phyloP scores from a whole-genome alignment of 805 yeast genomes.

The Yarrowia keelungensis region DNA sequence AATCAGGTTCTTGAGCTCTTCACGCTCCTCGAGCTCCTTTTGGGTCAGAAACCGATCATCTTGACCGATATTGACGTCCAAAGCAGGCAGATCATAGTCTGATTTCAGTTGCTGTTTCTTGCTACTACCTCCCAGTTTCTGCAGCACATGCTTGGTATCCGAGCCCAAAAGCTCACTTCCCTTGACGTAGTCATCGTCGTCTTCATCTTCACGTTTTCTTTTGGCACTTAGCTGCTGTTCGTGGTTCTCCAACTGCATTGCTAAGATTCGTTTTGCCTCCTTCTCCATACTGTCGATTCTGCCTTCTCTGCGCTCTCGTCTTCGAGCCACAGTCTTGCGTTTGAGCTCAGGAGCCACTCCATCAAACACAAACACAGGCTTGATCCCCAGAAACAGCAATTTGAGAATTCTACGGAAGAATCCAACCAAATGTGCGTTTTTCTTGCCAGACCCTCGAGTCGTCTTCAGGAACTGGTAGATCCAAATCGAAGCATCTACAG shows the following conservation, averaged over 20 bases:
- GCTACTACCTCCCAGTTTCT: background rate
- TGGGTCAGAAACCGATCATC: slow-evolving; percentile 79
- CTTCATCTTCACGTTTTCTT: background rate
- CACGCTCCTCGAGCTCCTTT: slow-evolving; percentile 66
- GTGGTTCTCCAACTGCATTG: slow-evolving; percentile 58
- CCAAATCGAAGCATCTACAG: slow-evolving; percentile 99
- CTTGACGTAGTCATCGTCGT: slow-evolving; percentile 1
- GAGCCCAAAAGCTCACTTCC: slow-evolving; percentile 13
- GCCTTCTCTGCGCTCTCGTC: slow-evolving; percentile 78
- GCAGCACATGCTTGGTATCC: background rate
- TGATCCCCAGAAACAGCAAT: slow-evolving; percentile 81
- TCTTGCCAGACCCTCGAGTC: slow-evolving; percentile 81
- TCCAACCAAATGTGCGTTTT: slow-evolving; percentile 87
- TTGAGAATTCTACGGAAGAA: slow-evolving; percentile 94
- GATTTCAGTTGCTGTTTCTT: slow-evolving; percentile 12
- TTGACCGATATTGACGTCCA: slow-evolving; percentile 58
- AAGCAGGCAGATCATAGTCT: slow-evolving; percentile 48
- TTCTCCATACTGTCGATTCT: slow-evolving; percentile 69
- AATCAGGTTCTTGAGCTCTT: slow-evolving; percentile 50
- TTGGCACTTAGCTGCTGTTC: background rate
- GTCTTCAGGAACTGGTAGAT: slow-evolving; percentile 96
- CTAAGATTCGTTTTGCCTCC: slow-evolving; percentile 81
- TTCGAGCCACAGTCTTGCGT: slow-evolving; percentile 72
- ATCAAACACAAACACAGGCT: slow-evolving; percentile 91
- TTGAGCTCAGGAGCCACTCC: slow-evolving; percentile 92